These are phyloP conservation scores for Kurtzmaniella quercitrusa DNA, from an alignment of 1,139 yeast species.

Conservation along the genomic window DNA sequence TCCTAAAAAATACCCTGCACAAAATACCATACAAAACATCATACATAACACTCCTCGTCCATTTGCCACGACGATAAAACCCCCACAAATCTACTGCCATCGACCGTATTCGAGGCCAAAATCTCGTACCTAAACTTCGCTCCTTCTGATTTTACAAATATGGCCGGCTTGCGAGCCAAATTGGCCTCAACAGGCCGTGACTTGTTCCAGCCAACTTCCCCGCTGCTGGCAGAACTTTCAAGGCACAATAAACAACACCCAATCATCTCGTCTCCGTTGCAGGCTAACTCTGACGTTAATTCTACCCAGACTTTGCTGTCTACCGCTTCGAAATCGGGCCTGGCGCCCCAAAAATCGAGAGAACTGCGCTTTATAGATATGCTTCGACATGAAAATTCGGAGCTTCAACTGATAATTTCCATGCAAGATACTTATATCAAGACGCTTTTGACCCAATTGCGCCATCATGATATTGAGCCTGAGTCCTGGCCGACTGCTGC, in stretches of 20 bases:
- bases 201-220: conserved; percentile 1
- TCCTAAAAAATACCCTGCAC: background rate
- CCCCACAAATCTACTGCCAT: background rate
- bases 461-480: conserved; percentile 7
- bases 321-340: background rate
- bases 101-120: background rate
- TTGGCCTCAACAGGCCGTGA: conserved; percentile 2
- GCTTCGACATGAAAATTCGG: conserved; percentile 35
- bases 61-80: background rate
- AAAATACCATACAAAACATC: background rate
- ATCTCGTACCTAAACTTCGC: background rate
- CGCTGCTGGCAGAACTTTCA: background rate
- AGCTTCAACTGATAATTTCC: conserved; percentile 18
- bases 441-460: conserved; percentile 16
- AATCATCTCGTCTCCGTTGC: background rate
- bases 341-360: background rate
- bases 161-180: conserved; percentile 3
- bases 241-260: background rate
- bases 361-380: conserved; percentile 24
- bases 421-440: conserved; percentile 12
- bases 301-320: background rate
- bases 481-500: conserved; percentile 4
- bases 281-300: background rate
- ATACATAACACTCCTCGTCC: background rate
- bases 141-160: background rate